Percentiles rank a stretch among this genome's conserved stretches.
phyloP scores from a whole-genome alignment of 176 grass and related monocot species.

The Musa itinerans region DNA sequence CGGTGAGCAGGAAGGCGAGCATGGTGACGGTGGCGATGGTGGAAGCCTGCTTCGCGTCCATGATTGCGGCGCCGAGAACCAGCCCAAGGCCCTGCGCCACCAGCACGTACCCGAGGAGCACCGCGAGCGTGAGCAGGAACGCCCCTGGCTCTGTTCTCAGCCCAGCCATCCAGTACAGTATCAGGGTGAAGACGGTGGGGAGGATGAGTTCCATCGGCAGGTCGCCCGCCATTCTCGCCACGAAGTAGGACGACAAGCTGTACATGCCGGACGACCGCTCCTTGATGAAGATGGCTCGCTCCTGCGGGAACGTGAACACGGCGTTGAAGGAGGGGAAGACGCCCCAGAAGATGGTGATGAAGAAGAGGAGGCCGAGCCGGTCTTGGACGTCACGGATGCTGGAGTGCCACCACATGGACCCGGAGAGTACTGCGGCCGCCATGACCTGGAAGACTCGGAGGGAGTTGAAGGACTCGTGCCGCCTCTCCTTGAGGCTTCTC shows the following conservation, averaged over 20 bases:
- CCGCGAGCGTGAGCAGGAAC: constrained; percentile 57
- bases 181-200: constrained; percentile 46
- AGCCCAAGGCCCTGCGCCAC: constrained; percentile 70
- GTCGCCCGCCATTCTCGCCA: constrained; percentile 67
- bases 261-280: constrained; percentile 86
- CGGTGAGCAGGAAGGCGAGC: constrained; percentile 86
- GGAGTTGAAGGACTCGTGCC: constrained; percentile 86
- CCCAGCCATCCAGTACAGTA: constrained; percentile 87
- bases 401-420: constrained; percentile 93
- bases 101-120: constrained; percentile 64
- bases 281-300: constrained; percentile 49
- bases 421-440: constrained; percentile 59
- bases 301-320: constrained; percentile 87
- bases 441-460: constrained; percentile 81
- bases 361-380: constrained; percentile 91
- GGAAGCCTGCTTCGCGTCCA: constrained; percentile 88
- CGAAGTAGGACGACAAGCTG: constrained; percentile 80
- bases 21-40: constrained; percentile 66
- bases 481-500: constrained; percentile 85
- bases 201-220: constrained; percentile 94
- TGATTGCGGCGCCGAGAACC: constrained; percentile 65
- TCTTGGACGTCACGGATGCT: constrained; percentile 42
- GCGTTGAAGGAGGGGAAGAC: constrained; percentile 96
- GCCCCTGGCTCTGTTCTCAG: constrained; percentile 42
- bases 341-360: constrained; percentile 99